Evolutionary conservation across 2,329 filamentous ascomycete genomes (phyloP).

Genomic region (Fusarium irregulare): DNA sequence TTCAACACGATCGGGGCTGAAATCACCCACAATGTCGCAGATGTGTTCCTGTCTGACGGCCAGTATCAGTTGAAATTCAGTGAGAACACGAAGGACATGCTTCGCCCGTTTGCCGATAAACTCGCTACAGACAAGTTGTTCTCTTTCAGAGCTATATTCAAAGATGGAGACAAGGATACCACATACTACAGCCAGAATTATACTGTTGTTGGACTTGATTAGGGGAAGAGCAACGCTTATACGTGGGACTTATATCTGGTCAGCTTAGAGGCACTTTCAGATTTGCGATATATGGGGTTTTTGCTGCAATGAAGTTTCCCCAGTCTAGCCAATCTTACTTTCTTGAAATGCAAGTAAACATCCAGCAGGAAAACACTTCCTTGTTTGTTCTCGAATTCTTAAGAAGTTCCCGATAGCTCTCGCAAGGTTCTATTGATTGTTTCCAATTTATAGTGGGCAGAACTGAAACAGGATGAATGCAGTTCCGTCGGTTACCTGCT

Average conservation of each 20-base stretch:
- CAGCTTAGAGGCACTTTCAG: background rate
- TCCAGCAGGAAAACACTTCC: too few relatives aligned
- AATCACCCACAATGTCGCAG: background rate
- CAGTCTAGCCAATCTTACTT: background rate
- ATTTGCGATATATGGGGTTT: background rate
- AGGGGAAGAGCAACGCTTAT: background rate
- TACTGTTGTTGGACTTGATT: background rate
- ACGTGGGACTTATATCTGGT: background rate
- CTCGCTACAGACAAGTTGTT: background rate
- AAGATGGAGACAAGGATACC: background rate
- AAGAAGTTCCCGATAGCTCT: too few relatives aligned
- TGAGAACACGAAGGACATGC: background rate
- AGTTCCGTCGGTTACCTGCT: too few relatives aligned
- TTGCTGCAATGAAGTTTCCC: background rate
- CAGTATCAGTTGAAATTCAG: background rate
- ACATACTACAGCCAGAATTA: slow-evolving; percentile 3
- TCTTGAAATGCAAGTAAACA: background rate
- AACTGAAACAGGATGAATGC: too few relatives aligned
- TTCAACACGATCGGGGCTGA: background rate
- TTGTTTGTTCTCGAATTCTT: too few relatives aligned
- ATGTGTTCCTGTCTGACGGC: background rate
- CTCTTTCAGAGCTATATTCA: slow-evolving; percentile 2
- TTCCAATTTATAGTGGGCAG: too few relatives aligned
- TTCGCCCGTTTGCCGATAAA: background rate
- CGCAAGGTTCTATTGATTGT: too few relatives aligned